Percentiles rank a stretch among this genome's conserved stretches.
These are phyloP conservation scores for Tetrapisispora arboricola DNA, from an alignment of 805 yeast species.

Conservation along the genomic window DNA sequence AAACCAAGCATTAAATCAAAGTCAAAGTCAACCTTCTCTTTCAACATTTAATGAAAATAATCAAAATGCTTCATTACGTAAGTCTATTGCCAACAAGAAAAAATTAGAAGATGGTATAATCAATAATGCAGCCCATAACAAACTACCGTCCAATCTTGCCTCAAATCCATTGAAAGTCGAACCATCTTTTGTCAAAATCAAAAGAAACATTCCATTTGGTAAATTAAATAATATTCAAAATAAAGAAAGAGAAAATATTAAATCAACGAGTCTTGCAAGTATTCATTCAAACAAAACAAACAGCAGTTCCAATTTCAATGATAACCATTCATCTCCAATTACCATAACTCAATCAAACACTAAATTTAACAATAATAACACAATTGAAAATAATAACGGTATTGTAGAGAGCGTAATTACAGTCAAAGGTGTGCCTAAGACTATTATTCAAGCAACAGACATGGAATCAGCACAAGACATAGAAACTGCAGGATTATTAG, in stretches of 20 bases:
- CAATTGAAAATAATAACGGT: conserved; percentile 26
- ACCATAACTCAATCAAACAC: neutral
- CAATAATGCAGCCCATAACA: neutral
- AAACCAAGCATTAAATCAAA: neutral
- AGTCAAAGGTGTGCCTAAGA: conserved; percentile 74
- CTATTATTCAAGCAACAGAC: conserved; percentile 59
- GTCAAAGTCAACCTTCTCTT: too few relatives aligned
- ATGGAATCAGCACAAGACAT: neutral
- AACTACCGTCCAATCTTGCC: conserved; percentile 44
- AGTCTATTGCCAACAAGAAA: neutral
- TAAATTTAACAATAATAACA: conserved; percentile 6
- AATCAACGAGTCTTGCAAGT: neutral
- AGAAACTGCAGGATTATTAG: neutral
- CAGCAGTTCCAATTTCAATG: neutral
- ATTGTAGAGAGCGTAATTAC: conserved; percentile 76
- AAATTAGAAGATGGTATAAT: conserved; percentile 2
- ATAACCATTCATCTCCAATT: neutral
- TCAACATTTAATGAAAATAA: neutral
- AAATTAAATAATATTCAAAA: neutral
- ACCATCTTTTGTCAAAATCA: conserved; percentile 58
- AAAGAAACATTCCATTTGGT: conserved; percentile 33
- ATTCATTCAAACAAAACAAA: neutral
- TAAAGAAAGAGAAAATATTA: neutral
- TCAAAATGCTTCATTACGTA: neutral
- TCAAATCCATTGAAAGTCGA: conserved; percentile 58